These are phyloP conservation scores for Sordaria brevicollis DNA, from an alignment of 495 filamentous ascomycete species.

Conservation along the genomic window DNA sequence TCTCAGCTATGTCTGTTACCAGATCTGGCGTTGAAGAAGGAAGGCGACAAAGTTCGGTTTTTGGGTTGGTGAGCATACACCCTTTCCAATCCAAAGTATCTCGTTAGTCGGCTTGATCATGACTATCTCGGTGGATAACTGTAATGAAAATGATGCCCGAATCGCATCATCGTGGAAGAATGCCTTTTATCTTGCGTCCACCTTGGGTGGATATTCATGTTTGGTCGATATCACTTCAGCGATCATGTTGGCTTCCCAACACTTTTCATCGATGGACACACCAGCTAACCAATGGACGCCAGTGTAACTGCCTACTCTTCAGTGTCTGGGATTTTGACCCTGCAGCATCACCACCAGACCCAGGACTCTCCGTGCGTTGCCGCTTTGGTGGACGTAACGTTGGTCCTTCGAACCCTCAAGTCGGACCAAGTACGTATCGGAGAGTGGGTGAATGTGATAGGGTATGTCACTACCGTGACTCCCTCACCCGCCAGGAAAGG, in stretches of 20 bases:
- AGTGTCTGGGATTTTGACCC: conserved; percentile 44
- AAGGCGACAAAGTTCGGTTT: conserved; percentile 75
- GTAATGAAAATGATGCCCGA: neutral
- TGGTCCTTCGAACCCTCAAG: conserved; percentile 55
- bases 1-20: conserved; percentile 60
- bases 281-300: conserved; percentile 3
- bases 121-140: neutral
- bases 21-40: conserved; percentile 40
- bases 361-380: conserved; percentile 20
- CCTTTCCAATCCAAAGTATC: conserved; percentile 19
- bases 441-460: conserved; percentile 86
- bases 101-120: neutral
- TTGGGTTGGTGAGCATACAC: conserved; percentile 66
- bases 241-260: neutral
- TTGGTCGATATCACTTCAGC: neutral
- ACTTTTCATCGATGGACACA: neutral
- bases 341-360: conserved; percentile 57
- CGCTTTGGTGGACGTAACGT: conserved; percentile 57
- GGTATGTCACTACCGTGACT: conserved; percentile 50
- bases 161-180: neutral
- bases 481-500: conserved; percentile 5
- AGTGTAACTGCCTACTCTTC: conserved; percentile 65
- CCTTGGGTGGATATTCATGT: neutral
- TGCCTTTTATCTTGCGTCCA: neutral
- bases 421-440: conserved; percentile 58